Conservation (phyloP, 1,139 yeast genomes). For the Suhomyces kunorum region DNA sequence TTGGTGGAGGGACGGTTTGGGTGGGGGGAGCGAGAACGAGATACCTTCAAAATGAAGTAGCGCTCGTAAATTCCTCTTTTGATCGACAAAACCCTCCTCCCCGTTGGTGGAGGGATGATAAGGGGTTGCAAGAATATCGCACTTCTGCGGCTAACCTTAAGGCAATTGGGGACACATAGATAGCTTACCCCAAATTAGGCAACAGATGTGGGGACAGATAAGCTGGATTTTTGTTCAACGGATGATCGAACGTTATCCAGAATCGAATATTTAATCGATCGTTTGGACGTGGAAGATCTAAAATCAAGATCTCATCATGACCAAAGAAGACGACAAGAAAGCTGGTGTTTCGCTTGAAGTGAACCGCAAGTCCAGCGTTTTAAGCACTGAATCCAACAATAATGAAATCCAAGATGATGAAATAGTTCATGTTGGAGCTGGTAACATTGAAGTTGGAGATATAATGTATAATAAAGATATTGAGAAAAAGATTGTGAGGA, state of each 20-base stretch:
- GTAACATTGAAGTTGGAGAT: slow-evolving; percentile 6
- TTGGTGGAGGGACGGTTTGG: slow-evolving; percentile 6
- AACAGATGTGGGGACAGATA: slow-evolving; percentile 11
- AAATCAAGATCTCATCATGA: background rate
- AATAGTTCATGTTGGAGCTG: background rate
- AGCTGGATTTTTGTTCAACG: background rate
- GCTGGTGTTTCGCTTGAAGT: slow-evolving; percentile 8
- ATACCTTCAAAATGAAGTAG: too few species aligned
- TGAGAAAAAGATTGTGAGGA: slow-evolving; percentile 31
- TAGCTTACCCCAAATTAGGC: slow-evolving; percentile 1
- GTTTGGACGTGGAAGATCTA: background rate
- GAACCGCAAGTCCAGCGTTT: slow-evolving; percentile 11
- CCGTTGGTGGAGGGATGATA: slow-evolving; percentile 2
- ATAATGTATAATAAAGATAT: slow-evolving; percentile 19
- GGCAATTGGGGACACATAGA: slow-evolving; percentile 1
- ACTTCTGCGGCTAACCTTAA: background rate
- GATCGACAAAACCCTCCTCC: background rate
- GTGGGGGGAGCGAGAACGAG: slow-evolving; percentile 5
- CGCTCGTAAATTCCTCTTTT: background rate
- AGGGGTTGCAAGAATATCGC: background rate
- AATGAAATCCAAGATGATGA: background rate
- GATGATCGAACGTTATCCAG: background rate
- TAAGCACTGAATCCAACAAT: slow-evolving; percentile 8
- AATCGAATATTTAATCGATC: slow-evolving; percentile 1
- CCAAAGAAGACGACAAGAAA: slow-evolving; percentile 5